Evolutionary conservation across 345 rosid genomes (phyloP), one percentile per base, ranked within the genome.

Genomic region (Eutrema yunnanense): DNA sequence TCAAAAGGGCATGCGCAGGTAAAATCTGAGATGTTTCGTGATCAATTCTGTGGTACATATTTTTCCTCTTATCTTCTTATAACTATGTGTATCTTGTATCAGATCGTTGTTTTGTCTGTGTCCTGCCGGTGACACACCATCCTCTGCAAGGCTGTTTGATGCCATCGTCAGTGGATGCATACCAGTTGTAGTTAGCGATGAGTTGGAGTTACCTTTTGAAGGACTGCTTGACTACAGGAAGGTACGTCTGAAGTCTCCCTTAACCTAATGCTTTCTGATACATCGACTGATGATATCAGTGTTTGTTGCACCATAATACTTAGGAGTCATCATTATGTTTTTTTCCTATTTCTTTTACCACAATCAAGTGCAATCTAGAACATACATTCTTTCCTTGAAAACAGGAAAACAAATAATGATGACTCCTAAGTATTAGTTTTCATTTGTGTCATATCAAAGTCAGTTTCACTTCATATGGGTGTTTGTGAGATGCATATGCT

Each of bases 121-220:
- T 81, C 97, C 97, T 67, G 96, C 97, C 33, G 97, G 96, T 65
- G 97, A 89, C 76, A 92, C 96, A 65, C 96, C 97, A 26, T 92
- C 97, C 19, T 92, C 97, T 80, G 96, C 94, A 10, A 83, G 96
- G 73, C 75, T 92, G 44, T 92, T 92, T 69, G 96, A 92, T 85
- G 96, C 97, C 57, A 86, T 92, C 43, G 90, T 87, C 63, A 89
- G 97, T 80, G 96, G 94, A 27, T 92, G 96, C 75, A 87, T 89
- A 66, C 97, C 97, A 51, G 92, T 92, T 48, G 84, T 87, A 71
- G 86, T 86, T 42, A 89, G 97, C 65, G 97, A 89, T 67, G 92
- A 89, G 71, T 69, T 92, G 82, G 97, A 92, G 79, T 88, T 89
- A 43, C 97, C 97, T 52, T 92, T 92, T 67, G 97, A 92, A 82